Evolutionary conservation across 805 yeast genomes (phyloP), one percentile per base, ranked within the genome.

Genomic region (Candida tammaniensis): DNA sequence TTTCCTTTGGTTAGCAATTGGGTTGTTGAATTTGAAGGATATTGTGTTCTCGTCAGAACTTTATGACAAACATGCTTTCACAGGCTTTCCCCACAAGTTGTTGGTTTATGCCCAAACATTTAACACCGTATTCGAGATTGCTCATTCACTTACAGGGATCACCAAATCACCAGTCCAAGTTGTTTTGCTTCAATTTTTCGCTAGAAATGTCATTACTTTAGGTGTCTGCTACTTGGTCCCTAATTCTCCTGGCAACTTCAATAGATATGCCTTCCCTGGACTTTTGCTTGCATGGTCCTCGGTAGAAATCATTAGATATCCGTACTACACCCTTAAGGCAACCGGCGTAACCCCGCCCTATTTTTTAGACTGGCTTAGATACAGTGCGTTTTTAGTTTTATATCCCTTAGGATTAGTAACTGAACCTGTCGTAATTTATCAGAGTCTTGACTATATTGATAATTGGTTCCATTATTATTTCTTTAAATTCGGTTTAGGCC

Each of bases 391-490:
- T 30, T 30, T 55, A 11, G 44, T 58, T 13, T 40, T 61, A 25
- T 61, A 61, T 33, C 65, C 65, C 1, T 22, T 52, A 33, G 67
- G 64, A 1, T 44, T 59, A 12, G 6, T 51, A 9, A 36, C 54
- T 16, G 64, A 59, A 43, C 49, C 51, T 17, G 31, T 35, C 30
- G 55, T 54, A 18, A 59, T 59, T 30, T 59, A 52, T 39, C 16
- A 41, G 29, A 47, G 60, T 15, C 37, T 58, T 14, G 30, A 17
- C 5, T 29, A 25, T 17, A 31, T 30, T 10, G 12, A 17, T 9
- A 5, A 28, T 15, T 24, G 24, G 14, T 34, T 38, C 24, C 42
- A 40, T 24, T 51, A 57, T 41, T 46, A 42, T 32, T 40, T 40
- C 21, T 59, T 57, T 30, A 33, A 51, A 11, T 35, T 51, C 1